Evolutionary conservation across 495 filamentous ascomycete genomes (phyloP).

Genomic region (Daldinia decipiens): DNA sequence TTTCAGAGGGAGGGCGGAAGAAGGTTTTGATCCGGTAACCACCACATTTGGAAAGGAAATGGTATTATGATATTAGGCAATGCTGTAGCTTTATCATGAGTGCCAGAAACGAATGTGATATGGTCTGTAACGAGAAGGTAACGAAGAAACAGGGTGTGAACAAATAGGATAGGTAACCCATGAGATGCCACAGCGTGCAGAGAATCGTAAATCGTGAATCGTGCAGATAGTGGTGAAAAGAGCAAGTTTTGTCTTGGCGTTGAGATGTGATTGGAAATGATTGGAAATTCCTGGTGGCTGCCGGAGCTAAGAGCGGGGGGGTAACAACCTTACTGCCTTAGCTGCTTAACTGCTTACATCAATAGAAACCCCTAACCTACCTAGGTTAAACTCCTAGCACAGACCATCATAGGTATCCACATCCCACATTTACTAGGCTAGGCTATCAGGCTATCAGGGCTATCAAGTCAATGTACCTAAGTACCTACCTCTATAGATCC

Average conservation of each 20-base stretch:
- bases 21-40: slow-evolving; percentile 41
- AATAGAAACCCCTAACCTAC: too few relatives aligned
- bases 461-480: neutral
- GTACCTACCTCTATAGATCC: slow-evolving; percentile 5
- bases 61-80: slow-evolving; percentile 15
- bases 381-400: too few relatives aligned
- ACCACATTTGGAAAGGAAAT: slow-evolving; percentile 27
- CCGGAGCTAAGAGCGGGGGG: slow-evolving; percentile 23
- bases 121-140: slow-evolving; percentile 47
- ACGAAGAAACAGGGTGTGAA: slow-evolving; percentile 41
- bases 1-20: slow-evolving; percentile 21
- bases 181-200: slow-evolving; percentile 29
- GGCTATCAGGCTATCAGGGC: neutral
- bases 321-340: slow-evolving; percentile 16
- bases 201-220: slow-evolving; percentile 17
- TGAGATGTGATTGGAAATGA: slow-evolving; percentile 21
- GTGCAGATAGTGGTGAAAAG: slow-evolving; percentile 18
- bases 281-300: slow-evolving; percentile 1
- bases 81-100: slow-evolving; percentile 46
- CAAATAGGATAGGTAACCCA: slow-evolving; percentile 32
- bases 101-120: slow-evolving; percentile 35
- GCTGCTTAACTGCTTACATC: too few relatives aligned
- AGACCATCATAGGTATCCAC: slow-evolving; percentile 18
- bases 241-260: slow-evolving; percentile 29
- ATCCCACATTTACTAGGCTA: slow-evolving; percentile 1